Evolutionary conservation across 176 grass and related monocot species (phyloP), one percentile per base, ranked within the genome.

Genomic region (Carex cristatella): DNA sequence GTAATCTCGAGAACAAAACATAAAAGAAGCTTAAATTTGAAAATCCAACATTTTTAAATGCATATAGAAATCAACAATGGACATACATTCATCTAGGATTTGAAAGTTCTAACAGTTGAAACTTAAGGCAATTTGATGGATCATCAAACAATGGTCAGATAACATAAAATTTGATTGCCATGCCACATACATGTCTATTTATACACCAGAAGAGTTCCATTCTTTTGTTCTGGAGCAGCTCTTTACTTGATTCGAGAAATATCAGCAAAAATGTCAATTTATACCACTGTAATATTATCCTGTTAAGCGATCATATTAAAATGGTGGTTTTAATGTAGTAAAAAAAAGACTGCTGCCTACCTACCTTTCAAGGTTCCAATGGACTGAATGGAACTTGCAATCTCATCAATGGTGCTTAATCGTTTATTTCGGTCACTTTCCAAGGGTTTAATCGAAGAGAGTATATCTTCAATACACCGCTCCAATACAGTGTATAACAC

Each of bases 361-460:
- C 44, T 73, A 97, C 94, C 90, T 79, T 13, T 37, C 85, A 94
- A 79, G 11, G 58, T 54, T 63, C 12, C 16, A 79, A 88, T 80
- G 42, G 87, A 85, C 79, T 49, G 61, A 31, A 97, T 87, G 55
- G 81, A 92, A 56, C 49, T 70, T 83, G 81, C 85, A 59, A 92
- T 86, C 89, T 94, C 87, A 83, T 80, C 27, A 83, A 97, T 92
- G 60, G 85, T 66, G 67, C 62, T 89, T 79, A 90, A 13, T 9
- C 94, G 80, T 65, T 55, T 85, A 16, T 31, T 65, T 80, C 16
- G 64, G 82, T 97, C 94, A 86, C 79, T 69, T 59, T 92, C 83
- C 40, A 5, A 85, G 15, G 92, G 94, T 84, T 94, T 94, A 74
- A 97, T 94, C 58, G 62, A 56, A 67, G 87, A 74, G 30, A 97